Percentiles rank a stretch among this genome's conserved stretches.
Conservation (phyloP, 345 rosid genomes). For the Linum lewisii region DNA sequence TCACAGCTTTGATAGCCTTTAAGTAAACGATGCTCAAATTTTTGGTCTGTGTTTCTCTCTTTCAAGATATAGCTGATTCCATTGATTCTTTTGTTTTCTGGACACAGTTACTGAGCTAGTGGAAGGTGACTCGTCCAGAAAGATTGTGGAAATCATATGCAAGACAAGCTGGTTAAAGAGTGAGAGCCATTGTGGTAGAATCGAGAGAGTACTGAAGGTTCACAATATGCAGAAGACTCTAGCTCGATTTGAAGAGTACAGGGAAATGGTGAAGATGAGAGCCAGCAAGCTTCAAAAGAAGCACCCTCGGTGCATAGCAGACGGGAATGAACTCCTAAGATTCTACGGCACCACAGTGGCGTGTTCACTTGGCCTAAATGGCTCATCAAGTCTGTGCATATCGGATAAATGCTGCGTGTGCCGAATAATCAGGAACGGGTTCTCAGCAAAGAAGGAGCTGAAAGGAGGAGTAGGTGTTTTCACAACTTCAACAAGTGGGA, state of each 20-base stretch:
- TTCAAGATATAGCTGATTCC: no score
- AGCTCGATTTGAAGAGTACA: slow-evolving; percentile 83
- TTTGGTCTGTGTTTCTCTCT: slow-evolving; percentile 6
- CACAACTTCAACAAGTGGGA: slow-evolving; percentile 90
- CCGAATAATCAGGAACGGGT: slow-evolving; percentile 63
- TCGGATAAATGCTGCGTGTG: slow-evolving; percentile 81
- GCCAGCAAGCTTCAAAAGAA: slow-evolving; percentile 82
- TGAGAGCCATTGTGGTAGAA: slow-evolving; percentile 78
- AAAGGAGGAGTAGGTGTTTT: slow-evolving; percentile 77
- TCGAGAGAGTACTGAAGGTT: slow-evolving; percentile 83
- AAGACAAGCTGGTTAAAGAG: slow-evolving; percentile 84
- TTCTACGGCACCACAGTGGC: slow-evolving; percentile 81
- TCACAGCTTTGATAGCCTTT: neutral
- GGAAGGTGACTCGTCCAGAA: slow-evolving; percentile 95
- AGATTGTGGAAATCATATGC: slow-evolving; percentile 96
- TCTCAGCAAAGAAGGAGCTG: slow-evolving; percentile 71
- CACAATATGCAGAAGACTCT: slow-evolving; percentile 94
- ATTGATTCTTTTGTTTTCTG: slow-evolving; percentile 10
- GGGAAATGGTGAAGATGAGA: slow-evolving; percentile 77
- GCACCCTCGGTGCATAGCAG: slow-evolving; percentile 91
- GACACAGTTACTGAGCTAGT: slow-evolving; percentile 86
- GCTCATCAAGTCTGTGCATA: slow-evolving; percentile 64
- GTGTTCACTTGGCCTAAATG: slow-evolving; percentile 78
- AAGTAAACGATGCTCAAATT: no score
- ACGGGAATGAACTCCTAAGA: slow-evolving; percentile 90